Evolutionary conservation across 2,329 filamentous ascomycete genomes (phyloP), one percentile per base, ranked within the genome.

Genomic region (Aspergillus unguis): DNA sequence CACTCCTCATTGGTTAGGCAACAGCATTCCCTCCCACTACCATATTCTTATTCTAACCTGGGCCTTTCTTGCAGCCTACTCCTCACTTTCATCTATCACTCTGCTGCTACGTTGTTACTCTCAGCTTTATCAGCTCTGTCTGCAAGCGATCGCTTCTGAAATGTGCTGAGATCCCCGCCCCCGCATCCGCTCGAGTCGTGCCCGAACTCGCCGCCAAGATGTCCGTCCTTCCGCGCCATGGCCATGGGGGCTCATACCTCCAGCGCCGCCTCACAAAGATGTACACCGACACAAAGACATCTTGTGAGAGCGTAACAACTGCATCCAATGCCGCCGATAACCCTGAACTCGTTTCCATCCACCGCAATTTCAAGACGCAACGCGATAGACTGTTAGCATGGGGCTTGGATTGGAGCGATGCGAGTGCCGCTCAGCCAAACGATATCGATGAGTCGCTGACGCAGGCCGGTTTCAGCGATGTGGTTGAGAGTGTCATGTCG

Each of bases 331-430:
- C 66, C 62, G 65, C 71, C 45, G 74, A 76, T 48, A 71, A 75
- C 48, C 80, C 79, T 32, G 80, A 84, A 52, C 75, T 83, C 9
- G 74, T 78, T 26, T 76, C 77, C 28, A 71, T 85, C 35, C 79
- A 85, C 58, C 77, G 78, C 53, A 83, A 81, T 60, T 83, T 83
- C 62, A 75, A 81, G 53, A 84, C 83, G 49, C 83, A 86, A 63
- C 83, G 84, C 63, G 82, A 86, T 65, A 73, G 84, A 23, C 71
- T 86, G 44, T 76, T 85, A 37, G 79, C 83, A 31, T 86, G 84
- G 84, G 84, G 83, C 43, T 70, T 85, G 53, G 81, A 85, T 65
- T 86, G 84, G 84, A 84, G 78, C 66, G 83, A 85, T 64, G 82
- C 80, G 54, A 79, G 77, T 59, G 79, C 78, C 55, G 76, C 75